Base-by-base conservation (phyloP, 495 filamentous ascomycete genomes). In the Talaromyces ruber region DNA sequence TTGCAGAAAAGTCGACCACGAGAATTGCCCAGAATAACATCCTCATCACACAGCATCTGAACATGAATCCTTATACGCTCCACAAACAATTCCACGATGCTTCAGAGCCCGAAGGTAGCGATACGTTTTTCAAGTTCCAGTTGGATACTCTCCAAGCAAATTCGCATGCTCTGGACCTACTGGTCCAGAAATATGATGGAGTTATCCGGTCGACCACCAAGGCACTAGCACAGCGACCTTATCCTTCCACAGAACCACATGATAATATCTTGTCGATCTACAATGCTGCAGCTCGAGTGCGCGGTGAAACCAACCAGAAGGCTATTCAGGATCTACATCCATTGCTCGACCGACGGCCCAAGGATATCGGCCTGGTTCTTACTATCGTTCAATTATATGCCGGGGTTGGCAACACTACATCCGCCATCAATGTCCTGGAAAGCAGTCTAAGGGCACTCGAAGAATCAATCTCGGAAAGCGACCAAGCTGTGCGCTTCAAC, bases 361-460 rank as follows among this genome's bases (percentile, higher is more conserved):
- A 84, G 63, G 93, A 99, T 68, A 75, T 97, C 29, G 95, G 94
- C 7, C 79, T 98, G 3, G 77, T 91, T 8, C 77, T 98, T 45
- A 93, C 90, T 12, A 84, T 91, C 18, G 83, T 93, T 6, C 92
- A 98, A 70, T 83, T 97, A 39, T 93, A 95, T 67, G 77, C 96
- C 16, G 78, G 83, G 50, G 81, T 78, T 39, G 84, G 88, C 30
- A 96, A 97, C 69, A 84, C 85, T 57, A 86, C 81, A 21, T 85
- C 87, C 4, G 94, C 95, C 2, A 86, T 92, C 59, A 79, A 76
- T 50, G 80, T 91, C 6, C 76, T 99, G 18, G 90, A 96, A 66
- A 76, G 81, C 12, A 89, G 91, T 65, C 79, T 96, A 43, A 83
- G 80, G 62, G 82, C 81, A 18, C 81, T 96, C n/a, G 90, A 93